Evolutionary conservation across 2,329 filamentous ascomycete species (phyloP).

Genomic region (Mollisiaceae sp.): DNA sequence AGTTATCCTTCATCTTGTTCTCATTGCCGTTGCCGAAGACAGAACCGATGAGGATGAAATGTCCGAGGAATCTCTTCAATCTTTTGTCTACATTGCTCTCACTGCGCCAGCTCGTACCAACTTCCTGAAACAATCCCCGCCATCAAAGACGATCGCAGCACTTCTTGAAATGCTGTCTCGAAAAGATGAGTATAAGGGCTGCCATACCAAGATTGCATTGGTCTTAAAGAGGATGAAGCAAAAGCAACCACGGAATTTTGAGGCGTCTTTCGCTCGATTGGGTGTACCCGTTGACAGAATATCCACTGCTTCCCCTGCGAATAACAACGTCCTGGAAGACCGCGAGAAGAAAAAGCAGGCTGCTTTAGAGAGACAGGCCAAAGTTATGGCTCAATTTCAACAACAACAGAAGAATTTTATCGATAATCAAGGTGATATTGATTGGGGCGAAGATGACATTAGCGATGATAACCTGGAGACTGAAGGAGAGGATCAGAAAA

Average conservation of each 20-base stretch:
- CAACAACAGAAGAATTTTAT: conserved; percentile 96
- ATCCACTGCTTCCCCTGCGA: conserved; percentile 81
- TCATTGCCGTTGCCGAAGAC: conserved; percentile 88
- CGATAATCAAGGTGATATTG: conserved; percentile 82
- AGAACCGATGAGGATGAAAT: conserved; percentile 60
- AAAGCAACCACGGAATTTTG: conserved; percentile 76
- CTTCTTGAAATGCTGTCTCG: conserved; percentile 65
- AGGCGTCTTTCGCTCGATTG: conserved; percentile 65
- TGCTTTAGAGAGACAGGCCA: conserved; percentile 85
- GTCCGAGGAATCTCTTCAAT: conserved; percentile 55
- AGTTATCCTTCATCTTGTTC: conserved; percentile 83
- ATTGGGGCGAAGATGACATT: conserved; percentile 84
- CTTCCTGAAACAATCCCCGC: conserved; percentile 60
- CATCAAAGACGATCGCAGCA: conserved; percentile 66
- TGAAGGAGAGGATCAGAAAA: conserved; percentile 71
- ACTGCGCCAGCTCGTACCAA: conserved; percentile 66
- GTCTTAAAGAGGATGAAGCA: conserved; percentile 86
- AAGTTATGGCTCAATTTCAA: conserved; percentile 97
- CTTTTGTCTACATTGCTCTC: conserved; percentile 76
- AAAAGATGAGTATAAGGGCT: conserved; percentile 79
- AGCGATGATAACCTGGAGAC: conserved; percentile 70
- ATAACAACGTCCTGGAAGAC: conserved; percentile 62
- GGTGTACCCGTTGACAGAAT: conserved; percentile 77
- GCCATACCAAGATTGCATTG: conserved; percentile 81
- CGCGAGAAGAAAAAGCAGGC: conserved; percentile 87